Base-by-base conservation (phyloP, 768 basidiomycete genomes). In the Cystofilobasidium capitatum region DNA sequence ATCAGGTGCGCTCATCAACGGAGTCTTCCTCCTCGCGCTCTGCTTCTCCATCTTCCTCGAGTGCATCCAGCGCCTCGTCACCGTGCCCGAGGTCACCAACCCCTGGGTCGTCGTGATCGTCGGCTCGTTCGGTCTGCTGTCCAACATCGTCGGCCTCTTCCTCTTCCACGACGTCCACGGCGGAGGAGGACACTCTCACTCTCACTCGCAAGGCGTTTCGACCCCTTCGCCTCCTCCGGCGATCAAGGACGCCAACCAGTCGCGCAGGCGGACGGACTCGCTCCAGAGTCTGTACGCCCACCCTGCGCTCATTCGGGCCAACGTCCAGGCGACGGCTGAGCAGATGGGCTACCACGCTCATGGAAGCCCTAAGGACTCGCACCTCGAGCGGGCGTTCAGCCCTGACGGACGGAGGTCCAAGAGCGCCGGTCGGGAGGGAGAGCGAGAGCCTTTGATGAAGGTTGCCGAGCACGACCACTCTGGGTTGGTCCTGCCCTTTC, bases 41-140 rank as follows among this genome's bases (percentile, higher is more conserved):
- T 99, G 96, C 79, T 92, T 98, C 78, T 91, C 92, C 7, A 97
- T 99, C 71, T 86, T 83, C 55, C 79, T 98, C 72, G 94, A 99
- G 76, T 93, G 96, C 7, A 78, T 98, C 55, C 85, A 89, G 70
- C 84, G 96, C 45, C 91, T 97, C 80, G 88, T 97, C 79, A 83
- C 80, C 69, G 85, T 85, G 6, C 87, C 88, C 71, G 94, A 96
- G 76, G 88, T 99, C 42, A 85, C 86, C 22, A 93, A 89, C 72
- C 90, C 96, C 0, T 84, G 83, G 71, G 80, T 99, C 17, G 83
- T 99, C 37, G 89, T 97, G 12, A 78, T 93, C 26, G 96, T 99
- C 31, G 96, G 96, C 9, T 84, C 84, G 31, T 81, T 91, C 16
- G 96, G 96, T 40, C 79, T 99, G 16, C 83, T 87, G 0, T 96